Base-by-base conservation (phyloP, 768 basidiomycete species). In the Trametes cubensis region DNA sequence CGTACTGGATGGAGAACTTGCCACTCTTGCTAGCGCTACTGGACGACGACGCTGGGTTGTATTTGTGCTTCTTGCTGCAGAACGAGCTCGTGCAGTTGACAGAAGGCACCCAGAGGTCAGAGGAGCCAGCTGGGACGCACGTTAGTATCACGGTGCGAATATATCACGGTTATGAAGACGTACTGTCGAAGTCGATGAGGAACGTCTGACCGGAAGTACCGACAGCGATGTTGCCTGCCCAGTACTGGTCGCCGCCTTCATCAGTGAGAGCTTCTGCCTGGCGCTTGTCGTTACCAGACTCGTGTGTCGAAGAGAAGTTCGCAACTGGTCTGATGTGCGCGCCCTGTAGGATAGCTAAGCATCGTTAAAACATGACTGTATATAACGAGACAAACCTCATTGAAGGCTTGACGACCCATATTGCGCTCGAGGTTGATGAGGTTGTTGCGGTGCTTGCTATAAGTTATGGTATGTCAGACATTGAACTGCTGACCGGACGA, bases 191-290 rank as follows among this genome's bases (percentile, higher is more conserved):
- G 51, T 66, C 58, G 14, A 66, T 61, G 30, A 38, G 6, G 55
- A 76, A 69, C 7, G 62, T 66, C 61, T 74, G 70, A 3, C 62
- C 64, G n/a, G 83, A 83, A 15, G 78, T 81, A 14, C 83, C 83
- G 18, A 83, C 77, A 18, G 67, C 67, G 42, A 83, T 78, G 11
- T 71, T 58, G 21, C 80, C 81, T 38, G 75, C 75, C 82, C 82
- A 83, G 34, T 56, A 64, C 23, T 39, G 21, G 55, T 68, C 60
- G 7, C 49, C 26, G 10, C 52, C 59, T 21, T 73, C 59, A 45
- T 73, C 67, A 11, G 52, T 62, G 18, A 72, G 66, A 1, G 65
- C n/a, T 50, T 69, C 70, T 18, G 47, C 28, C 53, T 69, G 69
- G 15, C 70, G 66, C 54, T 55, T 61, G n/a, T 46, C 18, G 13